Conservation (phyloP, 352 stramenopile species). For the Salisapilia sapeloensis region DNA sequence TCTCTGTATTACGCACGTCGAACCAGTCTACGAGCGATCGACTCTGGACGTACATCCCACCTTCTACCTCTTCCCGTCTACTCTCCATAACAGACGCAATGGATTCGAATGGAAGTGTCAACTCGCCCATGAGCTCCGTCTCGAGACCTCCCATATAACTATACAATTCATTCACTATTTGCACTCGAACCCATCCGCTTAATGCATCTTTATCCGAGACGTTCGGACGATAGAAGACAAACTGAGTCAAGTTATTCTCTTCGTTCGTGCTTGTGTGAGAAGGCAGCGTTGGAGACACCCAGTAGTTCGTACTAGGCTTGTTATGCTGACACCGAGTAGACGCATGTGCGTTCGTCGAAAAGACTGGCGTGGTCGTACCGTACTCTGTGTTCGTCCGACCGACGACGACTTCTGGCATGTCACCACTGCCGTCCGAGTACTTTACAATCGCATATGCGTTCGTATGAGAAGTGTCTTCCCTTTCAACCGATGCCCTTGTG, state of each 20-base stretch:
- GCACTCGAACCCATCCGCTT: slow-evolving; percentile 44
- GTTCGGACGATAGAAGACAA: slow-evolving; percentile 50
- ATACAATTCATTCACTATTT: slow-evolving; percentile 67
- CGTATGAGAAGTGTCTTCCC: slow-evolving; percentile 8
- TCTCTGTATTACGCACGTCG: slow-evolving; percentile 37
- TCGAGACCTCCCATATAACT: slow-evolving; percentile 60
- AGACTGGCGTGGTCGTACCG: slow-evolving; percentile 41
- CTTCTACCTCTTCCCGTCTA: slow-evolving; percentile 38
- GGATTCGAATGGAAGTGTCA: slow-evolving; percentile 22
- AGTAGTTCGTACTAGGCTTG: slow-evolving; percentile 41
- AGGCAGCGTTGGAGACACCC: slow-evolving; percentile 26
- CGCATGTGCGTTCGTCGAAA: slow-evolving; percentile 47
- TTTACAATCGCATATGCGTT: slow-evolving; percentile 65
- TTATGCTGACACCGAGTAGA: slow-evolving; percentile 37
- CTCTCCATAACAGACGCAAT: slow-evolving; percentile 17
- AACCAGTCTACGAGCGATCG: slow-evolving; percentile 57
- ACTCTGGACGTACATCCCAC: slow-evolving; percentile 13
- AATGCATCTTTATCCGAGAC: slow-evolving; percentile 8
- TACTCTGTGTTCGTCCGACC: slow-evolving; percentile 81
- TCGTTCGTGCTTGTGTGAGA: slow-evolving; percentile 41
- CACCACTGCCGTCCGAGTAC: slow-evolving; percentile 27
- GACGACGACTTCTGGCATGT: slow-evolving; percentile 34
- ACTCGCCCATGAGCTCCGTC: slow-evolving; percentile 53
- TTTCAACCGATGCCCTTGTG: too few relatives aligned
- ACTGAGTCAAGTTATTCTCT: slow-evolving; percentile 59